These are phyloP conservation scores for Scutellaria minor DNA, from an alignment of 257 asterid species.

Conservation along the genomic window DNA sequence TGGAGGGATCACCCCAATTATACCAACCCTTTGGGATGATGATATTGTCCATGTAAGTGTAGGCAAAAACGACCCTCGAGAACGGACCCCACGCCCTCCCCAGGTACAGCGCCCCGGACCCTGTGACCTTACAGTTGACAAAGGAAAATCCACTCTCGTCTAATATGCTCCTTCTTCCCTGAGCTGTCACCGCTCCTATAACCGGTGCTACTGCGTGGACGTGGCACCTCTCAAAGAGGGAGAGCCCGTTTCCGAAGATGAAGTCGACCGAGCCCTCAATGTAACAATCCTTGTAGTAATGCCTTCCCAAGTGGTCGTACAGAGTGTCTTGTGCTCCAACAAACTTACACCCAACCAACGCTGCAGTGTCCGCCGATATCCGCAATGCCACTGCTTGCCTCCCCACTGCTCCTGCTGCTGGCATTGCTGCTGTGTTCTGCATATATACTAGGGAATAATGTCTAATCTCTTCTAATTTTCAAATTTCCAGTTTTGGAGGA, in stretches of 20 bases:
- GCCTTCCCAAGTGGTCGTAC: conserved; percentile 85
- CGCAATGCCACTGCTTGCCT: conserved; percentile 93
- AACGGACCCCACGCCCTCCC: conserved; percentile 99
- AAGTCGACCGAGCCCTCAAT: conserved; percentile 95
- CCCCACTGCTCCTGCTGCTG: conserved; percentile 81
- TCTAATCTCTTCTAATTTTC: too few relatives aligned
- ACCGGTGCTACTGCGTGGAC: conserved; percentile 84
- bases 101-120: conserved; percentile 88
- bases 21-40: conserved; percentile 95
- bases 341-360: conserved; percentile 75
- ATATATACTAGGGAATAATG: too few relatives aligned
- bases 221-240: conserved; percentile 81
- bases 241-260: conserved; percentile 87
- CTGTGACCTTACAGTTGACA: conserved; percentile 88
- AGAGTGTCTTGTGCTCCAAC: conserved; percentile 94
- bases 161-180: conserved; percentile 71
- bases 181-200: conserved; percentile 92
- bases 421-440: conserved; percentile 89
- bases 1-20: conserved; percentile 93
- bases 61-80: conserved; percentile 87
- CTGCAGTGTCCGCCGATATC: conserved; percentile 88
- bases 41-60: conserved; percentile 90
- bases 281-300: conserved; percentile 87
- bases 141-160: conserved; percentile 88
- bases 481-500: too few relatives aligned